Base-by-base conservation (phyloP, 2,329 filamentous ascomycete species). In the Didymella arachidicola region DNA sequence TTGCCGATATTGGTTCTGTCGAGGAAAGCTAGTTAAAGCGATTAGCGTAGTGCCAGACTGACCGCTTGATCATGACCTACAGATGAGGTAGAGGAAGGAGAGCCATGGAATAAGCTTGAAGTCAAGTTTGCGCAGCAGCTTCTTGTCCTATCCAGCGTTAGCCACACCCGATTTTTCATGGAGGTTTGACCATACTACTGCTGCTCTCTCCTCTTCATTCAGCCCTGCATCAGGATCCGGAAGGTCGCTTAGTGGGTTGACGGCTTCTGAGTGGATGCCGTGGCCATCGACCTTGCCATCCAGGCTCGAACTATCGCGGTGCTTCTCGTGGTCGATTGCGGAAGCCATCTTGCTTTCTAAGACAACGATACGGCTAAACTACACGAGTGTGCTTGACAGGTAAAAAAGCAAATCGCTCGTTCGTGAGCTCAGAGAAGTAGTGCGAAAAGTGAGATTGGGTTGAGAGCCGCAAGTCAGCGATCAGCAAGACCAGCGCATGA, bases 1-100 rank as follows among this genome's bases (percentile, higher is more conserved):
- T 83, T 95, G 43, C 91, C 91, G 59, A 93, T 91, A 68, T 95
- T 94, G 26, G 91, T 93, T 14, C 89, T 69, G 57, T 81, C 79
- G 18, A 93, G 82, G 73, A 92, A 93, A 22, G 56, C 55, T 58
- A 25, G 26, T 7, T 5, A 6, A 3, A 6, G n/a, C 16, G 8
- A 22, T 57, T n/a, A 57, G 43, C 18, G 19, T 27, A 22, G 27
- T 47, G 39, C 29, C 38, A 2, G 8, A 7, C 4, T n/a, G 12
- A 25, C 5, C 3, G 8, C 4, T 10, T 4, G 14, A 5, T 29
- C 3, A 3, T 7, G 19, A 18, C 55, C 26, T 16, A 60, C 88
- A 89, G 51, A 92, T 82, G 1, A 93, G 82, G 68, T 93, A 93
- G 32, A 93, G 82, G 46, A 92, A 80, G 57, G 86, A 89, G 12